Base-by-base conservation (phyloP, 2,329 filamentous ascomycete species). In the Hypocreales sp. region DNA sequence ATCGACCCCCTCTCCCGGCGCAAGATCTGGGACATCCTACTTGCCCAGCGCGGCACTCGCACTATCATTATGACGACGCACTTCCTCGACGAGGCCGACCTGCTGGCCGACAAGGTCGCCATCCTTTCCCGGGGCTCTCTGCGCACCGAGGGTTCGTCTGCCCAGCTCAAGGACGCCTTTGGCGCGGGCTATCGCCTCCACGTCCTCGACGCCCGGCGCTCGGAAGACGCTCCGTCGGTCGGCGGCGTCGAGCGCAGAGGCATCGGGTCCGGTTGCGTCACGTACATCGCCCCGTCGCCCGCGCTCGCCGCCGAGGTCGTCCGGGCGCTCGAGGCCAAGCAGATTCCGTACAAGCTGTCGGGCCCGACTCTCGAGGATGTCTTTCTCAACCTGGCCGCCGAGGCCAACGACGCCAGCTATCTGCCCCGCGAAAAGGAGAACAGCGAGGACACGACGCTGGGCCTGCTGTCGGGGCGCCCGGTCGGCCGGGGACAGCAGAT, bases 321-420 rank as follows among this genome's bases (percentile, higher is more conserved):
- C 35, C 63, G 66, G 25, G 51, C 63, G 8, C 60, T 94, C 2
- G 79, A 92, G 45, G 52, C 60, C 1, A 57, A 63, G 2, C 71
- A n/a, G n/a, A n/a, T 62, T 11, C 79, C 92, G 31, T 93, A 92
- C 47, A 74, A 84, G 31, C 79, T 93, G 37, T 79, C 79, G 11
- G 83, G 83, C 0, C 87, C 86, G 1, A 92, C 82, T 0, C 84
- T 94, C 22, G 87, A 94, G 47, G 84, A 93, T 39, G 84, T 93
- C 0, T 94, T 94, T 50, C 56, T 94, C 15, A 76, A 81, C 37
- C 63, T 93, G 21, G 82, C 84, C 0, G 80, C 87, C 42, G 84
- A 93, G 47, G 67, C 83, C 32, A 65, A 61, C 31, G 63, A 62
- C 5, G 41, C 40, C 7, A 20, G 18, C 18, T 10, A 20, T n/a